Conservation (phyloP, 1,284 basidiomycete genomes). For the Grifola frondosa region DNA sequence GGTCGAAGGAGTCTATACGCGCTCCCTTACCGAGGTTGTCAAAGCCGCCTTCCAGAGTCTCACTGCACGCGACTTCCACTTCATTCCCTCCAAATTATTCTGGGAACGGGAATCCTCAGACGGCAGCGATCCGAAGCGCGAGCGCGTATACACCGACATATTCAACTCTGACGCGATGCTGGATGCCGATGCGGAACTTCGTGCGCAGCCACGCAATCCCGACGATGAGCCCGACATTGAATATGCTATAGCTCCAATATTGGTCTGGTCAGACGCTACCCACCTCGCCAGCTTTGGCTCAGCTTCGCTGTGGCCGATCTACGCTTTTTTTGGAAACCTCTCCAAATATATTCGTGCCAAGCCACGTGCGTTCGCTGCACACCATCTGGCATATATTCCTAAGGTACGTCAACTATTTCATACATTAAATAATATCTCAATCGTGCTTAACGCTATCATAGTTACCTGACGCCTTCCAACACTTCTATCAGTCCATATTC, state of each 20-base stretch:
- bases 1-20: constrained; percentile 12
- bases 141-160: constrained; percentile 7
- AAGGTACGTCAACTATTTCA: neutral
- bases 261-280: constrained; percentile 22
- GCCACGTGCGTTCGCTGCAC: constrained; percentile 11
- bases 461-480: constrained; percentile 29
- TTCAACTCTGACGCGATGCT: constrained; percentile 14
- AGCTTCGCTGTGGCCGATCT: constrained; percentile 10
- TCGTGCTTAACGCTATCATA: too few relatives aligned
- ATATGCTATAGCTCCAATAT: constrained; percentile 11
- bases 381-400: constrained; percentile 1
- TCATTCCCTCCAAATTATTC: constrained; percentile 11
- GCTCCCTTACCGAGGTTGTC: constrained; percentile 14
- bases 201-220: constrained; percentile 1
- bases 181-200: constrained; percentile 12
- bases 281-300: constrained; percentile 18
- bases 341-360: constrained; percentile 18
- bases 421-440: neutral
- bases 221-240: constrained; percentile 9
- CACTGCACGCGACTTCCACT: constrained; percentile 2
- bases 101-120: neutral
- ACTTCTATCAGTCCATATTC: too few relatives aligned
- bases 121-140: too few relatives aligned
- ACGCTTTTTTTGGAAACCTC: constrained; percentile 16
- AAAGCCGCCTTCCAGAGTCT: constrained; percentile 7